These are phyloP conservation scores for Mollisia scopiformis DNA, from an alignment of 2,329 filamentous ascomycete genomes.

Conservation along the genomic window DNA sequence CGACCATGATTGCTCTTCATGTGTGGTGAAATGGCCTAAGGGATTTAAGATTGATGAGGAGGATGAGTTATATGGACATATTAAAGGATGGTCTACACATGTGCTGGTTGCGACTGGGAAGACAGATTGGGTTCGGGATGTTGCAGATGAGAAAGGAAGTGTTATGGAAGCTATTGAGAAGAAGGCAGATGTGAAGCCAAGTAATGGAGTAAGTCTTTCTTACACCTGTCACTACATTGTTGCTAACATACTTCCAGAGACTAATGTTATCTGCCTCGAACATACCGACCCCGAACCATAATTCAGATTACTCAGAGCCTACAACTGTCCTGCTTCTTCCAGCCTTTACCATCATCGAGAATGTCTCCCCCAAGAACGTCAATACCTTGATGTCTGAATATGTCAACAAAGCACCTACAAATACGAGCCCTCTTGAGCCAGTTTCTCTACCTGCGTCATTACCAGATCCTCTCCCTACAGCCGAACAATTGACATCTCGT, in stretches of 20 bases:
- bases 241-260: conserved; percentile 51
- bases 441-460: conserved; percentile 48
- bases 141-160: conserved; percentile 84
- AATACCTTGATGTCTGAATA: conserved; percentile 71
- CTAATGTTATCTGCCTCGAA: conserved; percentile 93
- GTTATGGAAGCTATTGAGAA: conserved; percentile 75
- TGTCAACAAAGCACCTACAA: conserved; percentile 75
- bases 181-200: conserved; percentile 58
- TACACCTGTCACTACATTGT: conserved; percentile 1
- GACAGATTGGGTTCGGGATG: conserved; percentile 89
- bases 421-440: conserved; percentile 66
- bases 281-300: conserved; percentile 77
- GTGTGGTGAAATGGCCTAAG: conserved; percentile 76
- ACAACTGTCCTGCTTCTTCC: conserved; percentile 85
- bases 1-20: conserved; percentile 81
- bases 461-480: conserved; percentile 34
- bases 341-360: conserved; percentile 79
- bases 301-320: conserved; percentile 64
- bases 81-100: conserved; percentile 89
- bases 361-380: conserved; percentile 77
- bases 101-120: conserved; percentile 93
- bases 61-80: conserved; percentile 80
- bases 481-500: conserved; percentile 54
- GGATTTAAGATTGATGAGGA: conserved; percentile 73
- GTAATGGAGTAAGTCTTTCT: conserved; percentile 64